Evolutionary conservation across 2,329 filamentous ascomycete species (phyloP).

Genomic region (Xylaria sp.): DNA sequence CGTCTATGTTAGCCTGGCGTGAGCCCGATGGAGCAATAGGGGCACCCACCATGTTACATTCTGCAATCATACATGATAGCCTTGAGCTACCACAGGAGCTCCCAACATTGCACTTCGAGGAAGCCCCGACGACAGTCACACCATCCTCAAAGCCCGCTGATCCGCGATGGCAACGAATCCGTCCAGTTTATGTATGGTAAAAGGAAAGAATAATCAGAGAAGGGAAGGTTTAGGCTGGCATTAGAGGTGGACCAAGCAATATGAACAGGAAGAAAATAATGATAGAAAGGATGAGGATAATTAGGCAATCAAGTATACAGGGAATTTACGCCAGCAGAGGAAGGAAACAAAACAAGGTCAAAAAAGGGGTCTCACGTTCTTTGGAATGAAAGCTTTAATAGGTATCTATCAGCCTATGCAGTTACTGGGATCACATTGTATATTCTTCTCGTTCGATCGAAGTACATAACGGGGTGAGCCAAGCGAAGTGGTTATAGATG

Average conservation of each 20-base stretch:
- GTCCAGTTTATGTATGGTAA: conserved; percentile 38
- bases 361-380: conserved; percentile 30
- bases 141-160: conserved; percentile 14
- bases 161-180: conserved; percentile 37
- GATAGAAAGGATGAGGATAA: conserved; percentile 5
- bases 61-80: conserved; percentile 25
- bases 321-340: conserved; percentile 21
- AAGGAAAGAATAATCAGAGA: not conserved
- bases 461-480: conserved; percentile 16
- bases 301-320: conserved; percentile 17
- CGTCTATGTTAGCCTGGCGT: conserved; percentile 43
- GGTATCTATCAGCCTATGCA: conserved; percentile 31
- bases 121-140: conserved; percentile 30
- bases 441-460: conserved; percentile 14
- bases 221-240: not conserved
- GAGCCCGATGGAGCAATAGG: conserved; percentile 38
- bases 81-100: conserved; percentile 9
- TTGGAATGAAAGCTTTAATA: conserved; percentile 36
- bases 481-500: conserved; percentile 12
- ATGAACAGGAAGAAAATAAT: conserved; percentile 17
- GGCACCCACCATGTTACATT: conserved; percentile 35
- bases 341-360: conserved; percentile 1
- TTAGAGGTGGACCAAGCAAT: conserved; percentile 10
- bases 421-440: conserved; percentile 19
- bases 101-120: conserved; percentile 33